Percentiles rank a stretch among this genome's conserved stretches.
These are phyloP conservation scores for Neurospora tetrasperma DNA, from an alignment of 495 filamentous ascomycete genomes.

Conservation along the genomic window DNA sequence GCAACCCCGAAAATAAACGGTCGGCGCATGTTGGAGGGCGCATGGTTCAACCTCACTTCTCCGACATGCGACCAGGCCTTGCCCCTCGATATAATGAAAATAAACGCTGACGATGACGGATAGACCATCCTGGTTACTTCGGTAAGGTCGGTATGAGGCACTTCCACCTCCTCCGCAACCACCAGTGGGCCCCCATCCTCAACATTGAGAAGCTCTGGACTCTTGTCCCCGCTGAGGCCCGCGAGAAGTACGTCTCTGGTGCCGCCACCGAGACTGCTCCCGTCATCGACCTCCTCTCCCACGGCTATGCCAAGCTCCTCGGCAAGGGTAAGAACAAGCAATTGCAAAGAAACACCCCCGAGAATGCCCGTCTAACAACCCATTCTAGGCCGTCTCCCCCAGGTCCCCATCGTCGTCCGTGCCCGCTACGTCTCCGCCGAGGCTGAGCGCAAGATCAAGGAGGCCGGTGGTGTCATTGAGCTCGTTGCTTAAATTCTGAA, in stretches of 20 bases:
- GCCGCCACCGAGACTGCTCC: slow-evolving; percentile 23
- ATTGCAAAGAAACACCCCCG: background rate
- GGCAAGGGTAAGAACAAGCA: slow-evolving; percentile 22
- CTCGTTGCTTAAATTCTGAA: slow-evolving; percentile 23
- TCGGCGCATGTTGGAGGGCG: background rate
- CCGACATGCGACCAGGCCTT: slow-evolving; percentile 3
- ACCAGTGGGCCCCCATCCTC: slow-evolving; percentile 25
- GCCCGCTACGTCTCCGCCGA: slow-evolving; percentile 26
- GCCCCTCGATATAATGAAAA: background rate
- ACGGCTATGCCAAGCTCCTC: slow-evolving; percentile 29
- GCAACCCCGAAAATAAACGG: slow-evolving; percentile 1
- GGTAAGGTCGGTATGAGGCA: slow-evolving; percentile 30
- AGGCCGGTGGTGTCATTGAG: slow-evolving; percentile 27
- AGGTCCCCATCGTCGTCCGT: slow-evolving; percentile 25
- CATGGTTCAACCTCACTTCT: background rate
- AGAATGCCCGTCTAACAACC: background rate
- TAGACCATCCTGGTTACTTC: slow-evolving; percentile 31
- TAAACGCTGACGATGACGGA: slow-evolving; percentile 12
- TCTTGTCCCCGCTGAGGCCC: slow-evolving; percentile 24
- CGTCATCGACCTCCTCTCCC: slow-evolving; percentile 27
- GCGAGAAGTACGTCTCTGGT: slow-evolving; percentile 26
- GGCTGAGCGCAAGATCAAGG: slow-evolving; percentile 28
- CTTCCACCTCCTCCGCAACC: slow-evolving; percentile 28
- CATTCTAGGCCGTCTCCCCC: slow-evolving; percentile 22
- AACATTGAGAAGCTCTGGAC: slow-evolving; percentile 31